These are phyloP conservation scores for Spergularia azorica DNA, from an alignment of 179 eudicot genomes.

Conservation along the genomic window DNA sequence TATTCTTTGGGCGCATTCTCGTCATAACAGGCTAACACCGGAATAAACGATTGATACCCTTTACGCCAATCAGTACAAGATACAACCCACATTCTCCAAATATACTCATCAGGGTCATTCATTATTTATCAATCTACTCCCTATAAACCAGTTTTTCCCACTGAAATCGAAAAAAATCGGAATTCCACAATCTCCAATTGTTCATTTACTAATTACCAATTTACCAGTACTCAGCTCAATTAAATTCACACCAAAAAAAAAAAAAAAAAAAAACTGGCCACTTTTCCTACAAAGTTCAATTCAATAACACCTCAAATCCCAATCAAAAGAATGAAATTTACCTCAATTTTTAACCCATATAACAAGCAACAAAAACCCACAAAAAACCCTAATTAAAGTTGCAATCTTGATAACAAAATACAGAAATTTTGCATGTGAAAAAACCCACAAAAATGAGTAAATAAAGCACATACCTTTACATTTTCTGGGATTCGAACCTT, in stretches of 20 bases:
- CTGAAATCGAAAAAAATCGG: background rate
- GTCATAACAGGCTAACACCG: background rate
- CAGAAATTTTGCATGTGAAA: background rate
- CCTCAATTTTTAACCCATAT: background rate
- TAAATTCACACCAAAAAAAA: background rate
- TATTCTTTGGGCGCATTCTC: background rate
- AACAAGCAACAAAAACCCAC: background rate
- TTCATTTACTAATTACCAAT: background rate
- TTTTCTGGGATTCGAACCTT: background rate
- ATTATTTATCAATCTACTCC: background rate
- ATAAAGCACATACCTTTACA: constrained; percentile 15
- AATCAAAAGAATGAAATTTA: background rate
- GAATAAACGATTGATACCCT: background rate
- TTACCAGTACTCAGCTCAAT: background rate
- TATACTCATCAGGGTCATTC: background rate
- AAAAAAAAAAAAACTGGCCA: no score
- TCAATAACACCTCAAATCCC: background rate
- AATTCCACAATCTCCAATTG: background rate
- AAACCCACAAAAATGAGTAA: background rate
- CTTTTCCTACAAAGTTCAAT: background rate
- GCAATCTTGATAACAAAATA: background rate
- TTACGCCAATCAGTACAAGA: background rate
- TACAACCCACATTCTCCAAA: background rate
- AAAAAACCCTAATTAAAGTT: constrained; percentile 20
- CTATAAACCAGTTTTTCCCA: background rate